Conservation (phyloP, 441 rosid species). For the Sinapis alba region DNA sequence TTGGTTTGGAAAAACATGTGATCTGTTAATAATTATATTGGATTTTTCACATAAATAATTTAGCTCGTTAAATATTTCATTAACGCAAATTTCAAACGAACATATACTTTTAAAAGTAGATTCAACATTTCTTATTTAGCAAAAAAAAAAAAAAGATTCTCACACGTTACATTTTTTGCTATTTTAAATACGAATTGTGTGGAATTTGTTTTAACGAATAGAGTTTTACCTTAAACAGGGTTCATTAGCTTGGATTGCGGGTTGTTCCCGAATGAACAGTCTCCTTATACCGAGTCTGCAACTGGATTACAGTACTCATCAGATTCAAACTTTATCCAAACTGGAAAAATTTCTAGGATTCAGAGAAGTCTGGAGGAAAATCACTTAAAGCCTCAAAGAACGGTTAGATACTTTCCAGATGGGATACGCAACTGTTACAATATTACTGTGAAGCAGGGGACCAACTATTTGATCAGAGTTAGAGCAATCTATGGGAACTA, state of each 20-base stretch:
- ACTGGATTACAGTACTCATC: constrained; percentile 35
- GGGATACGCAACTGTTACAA: constrained; percentile 50
- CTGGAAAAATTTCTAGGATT: constrained; percentile 28
- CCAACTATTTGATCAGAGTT: constrained; percentile 41
- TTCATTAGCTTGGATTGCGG: constrained; percentile 59
- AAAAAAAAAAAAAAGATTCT: too few species aligned
- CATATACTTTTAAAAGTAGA: too few species aligned
- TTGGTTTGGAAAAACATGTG: too few species aligned
- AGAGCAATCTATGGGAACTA: constrained; percentile 48
- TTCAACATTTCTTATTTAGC: too few species aligned
- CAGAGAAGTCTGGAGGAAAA: neutral
- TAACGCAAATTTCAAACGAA: too few species aligned
- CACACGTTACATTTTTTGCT: too few species aligned
- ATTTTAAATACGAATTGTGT: too few species aligned
- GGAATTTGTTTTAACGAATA: neutral
- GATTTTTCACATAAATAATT: too few species aligned
- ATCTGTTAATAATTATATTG: too few species aligned
- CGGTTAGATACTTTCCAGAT: constrained; percentile 45
- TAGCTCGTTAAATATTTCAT: too few species aligned
- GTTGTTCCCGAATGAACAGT: neutral
- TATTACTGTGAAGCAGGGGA: constrained; percentile 22
- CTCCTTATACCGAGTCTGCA: neutral
- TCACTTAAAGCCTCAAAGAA: neutral
- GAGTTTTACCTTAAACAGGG: constrained; percentile 30
- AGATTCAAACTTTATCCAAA: constrained; percentile 33